Conservation (phyloP, 2,329 filamentous ascomycete species). For the Fusarium sp. region DNA sequence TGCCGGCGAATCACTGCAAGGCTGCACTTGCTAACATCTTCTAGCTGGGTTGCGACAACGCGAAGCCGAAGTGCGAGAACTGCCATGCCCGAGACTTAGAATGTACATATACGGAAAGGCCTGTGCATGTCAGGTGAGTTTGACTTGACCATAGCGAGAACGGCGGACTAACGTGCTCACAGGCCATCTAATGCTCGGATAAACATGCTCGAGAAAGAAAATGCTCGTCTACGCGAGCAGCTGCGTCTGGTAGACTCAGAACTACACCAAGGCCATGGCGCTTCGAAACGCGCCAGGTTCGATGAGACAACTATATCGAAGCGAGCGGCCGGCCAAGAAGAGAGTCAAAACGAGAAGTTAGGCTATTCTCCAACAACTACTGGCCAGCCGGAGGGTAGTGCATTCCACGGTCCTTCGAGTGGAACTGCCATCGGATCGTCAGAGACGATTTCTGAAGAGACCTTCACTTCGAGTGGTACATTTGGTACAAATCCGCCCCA, state of each 20-base stretch:
- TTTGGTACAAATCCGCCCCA: background rate
- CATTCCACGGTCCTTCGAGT: constrained; percentile 38
- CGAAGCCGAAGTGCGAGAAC: constrained; percentile 32
- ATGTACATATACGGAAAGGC: constrained; percentile 33
- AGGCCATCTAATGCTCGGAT: constrained; percentile 48
- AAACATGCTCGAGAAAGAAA: constrained; percentile 53
- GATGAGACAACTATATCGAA: background rate
- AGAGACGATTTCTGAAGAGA: too few species aligned
- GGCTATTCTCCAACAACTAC: background rate
- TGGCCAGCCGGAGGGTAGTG: constrained; percentile 20
- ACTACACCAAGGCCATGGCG: too few species aligned
- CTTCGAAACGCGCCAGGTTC: background rate
- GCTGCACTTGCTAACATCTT: rapidly evolving
- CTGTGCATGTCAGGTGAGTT: constrained; percentile 13
- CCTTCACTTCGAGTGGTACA: constrained; percentile 34
- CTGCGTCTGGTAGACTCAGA: constrained; percentile 5
- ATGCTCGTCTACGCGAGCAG: constrained; percentile 51
- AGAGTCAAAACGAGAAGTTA: rapidly evolving
- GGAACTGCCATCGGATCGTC: too few species aligned
- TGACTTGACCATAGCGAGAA: rapidly evolving
- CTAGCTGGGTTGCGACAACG: constrained; percentile 41
- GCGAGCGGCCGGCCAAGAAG: too few species aligned
- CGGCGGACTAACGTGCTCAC: background rate
- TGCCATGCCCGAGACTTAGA: constrained; percentile 12
- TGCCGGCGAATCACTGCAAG: rapidly evolving